These are phyloP conservation scores for Argentina anserina DNA, from an alignment of 306 rosid species.

Conservation along the genomic window DNA sequence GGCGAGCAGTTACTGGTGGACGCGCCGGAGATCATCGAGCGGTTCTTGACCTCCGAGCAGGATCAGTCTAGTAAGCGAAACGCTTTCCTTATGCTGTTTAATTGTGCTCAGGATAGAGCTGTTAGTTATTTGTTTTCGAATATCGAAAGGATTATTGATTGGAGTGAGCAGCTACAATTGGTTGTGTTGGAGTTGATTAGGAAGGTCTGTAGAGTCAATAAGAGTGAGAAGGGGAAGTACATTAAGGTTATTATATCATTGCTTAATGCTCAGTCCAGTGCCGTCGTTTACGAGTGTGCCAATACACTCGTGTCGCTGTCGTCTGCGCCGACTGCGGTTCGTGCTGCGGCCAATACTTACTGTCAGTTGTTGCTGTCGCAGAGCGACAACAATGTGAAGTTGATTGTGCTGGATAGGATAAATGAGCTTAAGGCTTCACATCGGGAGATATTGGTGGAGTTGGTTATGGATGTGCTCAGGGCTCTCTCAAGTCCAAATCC, in stretches of 20 bases:
- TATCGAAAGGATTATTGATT: slow-evolving; percentile 64
- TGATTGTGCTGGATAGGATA: slow-evolving; percentile 80
- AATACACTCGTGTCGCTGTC: slow-evolving; percentile 82
- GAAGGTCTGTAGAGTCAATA: slow-evolving; percentile 82
- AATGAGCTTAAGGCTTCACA: slow-evolving; percentile 69
- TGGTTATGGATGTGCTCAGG: slow-evolving; percentile 93
- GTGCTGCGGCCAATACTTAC: slow-evolving; percentile 82
- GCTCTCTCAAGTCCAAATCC: slow-evolving; percentile 78
- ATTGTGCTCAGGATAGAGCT: slow-evolving; percentile 86
- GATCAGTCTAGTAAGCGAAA: slow-evolving; percentile 80
- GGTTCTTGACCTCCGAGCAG: slow-evolving; percentile 71
- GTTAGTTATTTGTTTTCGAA: slow-evolving; percentile 55
- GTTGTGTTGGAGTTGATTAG: slow-evolving; percentile 75
- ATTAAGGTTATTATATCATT: slow-evolving; percentile 75
- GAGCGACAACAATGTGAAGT: slow-evolving; percentile 94
- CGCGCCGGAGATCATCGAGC: slow-evolving; percentile 84
- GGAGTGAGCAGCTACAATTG: slow-evolving; percentile 94
- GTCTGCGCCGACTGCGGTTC: slow-evolving; percentile 86
- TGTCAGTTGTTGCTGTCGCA: slow-evolving; percentile 79
- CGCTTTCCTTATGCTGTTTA: slow-evolving; percentile 92
- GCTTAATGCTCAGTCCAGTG: slow-evolving; percentile 67
- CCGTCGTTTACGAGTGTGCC: slow-evolving; percentile 90
- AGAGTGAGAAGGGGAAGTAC: slow-evolving; percentile 79
- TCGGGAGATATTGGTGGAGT: slow-evolving; percentile 85
- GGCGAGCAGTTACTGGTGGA: slow-evolving; percentile 75